These are phyloP conservation scores for Ophiosphaerella herpotricha DNA, from an alignment of 2,329 filamentous ascomycete genomes.

Conservation along the genomic window DNA sequence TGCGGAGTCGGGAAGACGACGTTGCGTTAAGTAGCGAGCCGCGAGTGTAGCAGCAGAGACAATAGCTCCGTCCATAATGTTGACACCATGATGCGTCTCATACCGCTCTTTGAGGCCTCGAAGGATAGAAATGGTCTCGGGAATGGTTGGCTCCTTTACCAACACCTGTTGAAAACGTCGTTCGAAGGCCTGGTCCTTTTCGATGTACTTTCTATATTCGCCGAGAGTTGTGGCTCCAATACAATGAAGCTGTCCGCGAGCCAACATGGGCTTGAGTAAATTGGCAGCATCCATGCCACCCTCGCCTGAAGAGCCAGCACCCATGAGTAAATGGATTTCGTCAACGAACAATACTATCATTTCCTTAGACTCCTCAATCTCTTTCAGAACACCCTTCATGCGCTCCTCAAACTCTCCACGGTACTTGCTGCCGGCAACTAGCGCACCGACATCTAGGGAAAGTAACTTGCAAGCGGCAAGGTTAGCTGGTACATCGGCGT, in stretches of 20 bases:
- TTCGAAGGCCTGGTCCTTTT: constrained; percentile 97
- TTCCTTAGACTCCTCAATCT: constrained; percentile 91
- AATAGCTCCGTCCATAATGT: constrained; percentile 90
- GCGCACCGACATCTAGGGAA: constrained; percentile 90
- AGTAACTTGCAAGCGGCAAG: constrained; percentile 91
- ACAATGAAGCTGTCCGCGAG: constrained; percentile 93
- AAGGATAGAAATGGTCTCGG: constrained; percentile 96
- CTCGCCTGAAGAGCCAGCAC: constrained; percentile 89
- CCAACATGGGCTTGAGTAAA: constrained; percentile 96
- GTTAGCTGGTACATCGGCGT: constrained; percentile 94
- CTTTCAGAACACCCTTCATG: constrained; percentile 98
- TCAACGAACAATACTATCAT: constrained; percentile 98
- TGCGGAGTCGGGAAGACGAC: constrained; percentile 91
- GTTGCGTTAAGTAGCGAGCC: constrained; percentile 87
- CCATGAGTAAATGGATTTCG: constrained; percentile 98
- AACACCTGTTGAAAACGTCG: constrained; percentile 98
- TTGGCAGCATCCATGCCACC: constrained; percentile 99
- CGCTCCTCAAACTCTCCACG: constrained; percentile 98
- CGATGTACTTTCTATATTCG: constrained; percentile 98
- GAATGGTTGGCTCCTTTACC: constrained; percentile 88
- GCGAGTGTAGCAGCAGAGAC: constrained; percentile 90
- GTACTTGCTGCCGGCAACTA: constrained; percentile 98
- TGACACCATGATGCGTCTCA: constrained; percentile 97
- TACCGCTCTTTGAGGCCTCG: constrained; percentile 97
- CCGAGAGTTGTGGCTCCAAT: constrained; percentile 94